These are phyloP conservation scores for Plasmodium cynomolgi DNA, from an alignment of 169 alveolate genomes.

Conservation along the genomic window DNA sequence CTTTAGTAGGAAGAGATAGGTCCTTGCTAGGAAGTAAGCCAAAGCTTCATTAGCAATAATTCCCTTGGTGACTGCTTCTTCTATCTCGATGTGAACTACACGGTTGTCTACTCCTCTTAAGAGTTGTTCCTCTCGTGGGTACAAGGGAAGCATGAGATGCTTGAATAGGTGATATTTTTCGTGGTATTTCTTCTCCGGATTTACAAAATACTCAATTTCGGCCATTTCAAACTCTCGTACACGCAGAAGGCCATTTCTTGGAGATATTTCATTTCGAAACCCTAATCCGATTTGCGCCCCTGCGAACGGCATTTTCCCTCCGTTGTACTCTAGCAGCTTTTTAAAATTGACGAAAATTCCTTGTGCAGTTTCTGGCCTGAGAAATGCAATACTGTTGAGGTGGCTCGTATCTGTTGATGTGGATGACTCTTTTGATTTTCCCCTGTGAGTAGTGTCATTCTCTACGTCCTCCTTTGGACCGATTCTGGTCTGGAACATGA, in stretches of 20 bases:
- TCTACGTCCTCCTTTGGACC: slow-evolving; percentile 92
- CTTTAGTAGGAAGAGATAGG: slow-evolving; percentile 91
- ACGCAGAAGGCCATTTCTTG: slow-evolving; percentile 95
- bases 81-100: slow-evolving; percentile 85
- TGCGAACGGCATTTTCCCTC: slow-evolving; percentile 98
- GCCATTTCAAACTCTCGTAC: slow-evolving; percentile 99
- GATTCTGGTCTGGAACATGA: slow-evolving; percentile 95
- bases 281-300: slow-evolving; percentile 98
- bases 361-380: slow-evolving; percentile 99
- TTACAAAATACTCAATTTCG: slow-evolving; percentile 97
- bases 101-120: slow-evolving; percentile 66
- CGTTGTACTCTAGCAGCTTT: slow-evolving; percentile 93
- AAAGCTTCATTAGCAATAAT: slow-evolving; percentile 95
- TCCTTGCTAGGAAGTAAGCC: slow-evolving; percentile 97
- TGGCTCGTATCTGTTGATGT: not conserved
- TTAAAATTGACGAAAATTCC: slow-evolving; percentile 97
- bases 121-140: slow-evolving; percentile 89
- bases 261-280: slow-evolving; percentile 98
- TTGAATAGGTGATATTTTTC: slow-evolving; percentile 90
- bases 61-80: slow-evolving; percentile 92
- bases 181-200: slow-evolving; percentile 93
- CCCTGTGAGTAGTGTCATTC: not conserved
- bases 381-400: slow-evolving; percentile 84
- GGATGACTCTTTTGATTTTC: not conserved
- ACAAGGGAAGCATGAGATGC: slow-evolving; percentile 91